Conservation (phyloP, 306 rosid species). For the Erythrophleum fordii region DNA sequence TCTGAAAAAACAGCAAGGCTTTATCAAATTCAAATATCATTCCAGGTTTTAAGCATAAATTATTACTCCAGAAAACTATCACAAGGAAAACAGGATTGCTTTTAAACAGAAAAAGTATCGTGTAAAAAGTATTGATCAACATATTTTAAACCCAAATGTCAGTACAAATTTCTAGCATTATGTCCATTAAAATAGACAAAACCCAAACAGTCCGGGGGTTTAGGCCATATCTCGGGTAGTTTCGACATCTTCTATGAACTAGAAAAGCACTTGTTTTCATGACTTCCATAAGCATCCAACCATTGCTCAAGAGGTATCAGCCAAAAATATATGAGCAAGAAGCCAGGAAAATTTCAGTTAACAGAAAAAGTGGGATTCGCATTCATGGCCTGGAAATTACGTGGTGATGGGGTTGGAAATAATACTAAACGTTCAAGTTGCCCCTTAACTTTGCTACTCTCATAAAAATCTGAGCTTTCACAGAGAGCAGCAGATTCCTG, state of each 20-base stretch:
- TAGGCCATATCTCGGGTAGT: neutral
- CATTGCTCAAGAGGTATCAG: neutral
- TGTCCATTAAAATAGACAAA: neutral
- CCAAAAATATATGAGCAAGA: neutral
- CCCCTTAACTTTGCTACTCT: too few species aligned
- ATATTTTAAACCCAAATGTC: too few species aligned
- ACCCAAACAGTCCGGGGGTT: neutral
- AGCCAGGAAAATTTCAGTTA: too few species aligned
- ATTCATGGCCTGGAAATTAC: too few species aligned
- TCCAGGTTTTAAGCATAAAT: neutral
- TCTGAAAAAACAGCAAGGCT: conserved; percentile 48
- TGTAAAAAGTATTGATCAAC: too few species aligned
- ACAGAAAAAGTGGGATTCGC: neutral
- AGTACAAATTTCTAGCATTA: too few species aligned
- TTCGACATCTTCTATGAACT: neutral
- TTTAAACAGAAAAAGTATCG: neutral
- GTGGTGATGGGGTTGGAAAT: neutral
- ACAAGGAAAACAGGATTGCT: neutral
- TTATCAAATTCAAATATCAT: conserved; percentile 23
- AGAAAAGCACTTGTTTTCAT: neutral
- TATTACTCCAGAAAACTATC: neutral
- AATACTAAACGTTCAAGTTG: neutral
- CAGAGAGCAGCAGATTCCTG: too few species aligned
- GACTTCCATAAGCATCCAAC: neutral
- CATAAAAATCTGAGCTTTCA: too few species aligned